Evolutionary conservation across 805 yeast genomes (phyloP), one percentile per base, ranked within the genome.

Genomic region (Lipomyces starkeyi): DNA sequence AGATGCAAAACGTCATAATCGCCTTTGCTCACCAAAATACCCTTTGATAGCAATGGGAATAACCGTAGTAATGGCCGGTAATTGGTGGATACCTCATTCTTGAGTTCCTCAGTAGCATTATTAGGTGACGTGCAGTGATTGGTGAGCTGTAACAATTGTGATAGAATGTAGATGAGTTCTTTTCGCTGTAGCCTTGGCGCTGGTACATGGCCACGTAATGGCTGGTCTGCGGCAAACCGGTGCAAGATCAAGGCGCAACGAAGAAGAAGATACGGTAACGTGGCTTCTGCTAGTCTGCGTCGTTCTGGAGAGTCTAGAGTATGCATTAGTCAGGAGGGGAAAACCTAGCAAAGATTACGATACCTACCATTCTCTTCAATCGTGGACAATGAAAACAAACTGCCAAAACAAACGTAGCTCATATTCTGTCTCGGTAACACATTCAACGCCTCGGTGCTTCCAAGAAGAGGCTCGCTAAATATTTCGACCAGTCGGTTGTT

Each of bases 171-270:
- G 2, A 71, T 47, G 17, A 93, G 74, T 76, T 93, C 98, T 5
- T 80, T 77, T 63, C 85, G 85, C 71, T 91, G 91, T 7, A 90
- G 77, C 53, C 84, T 82, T 0, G 94, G 85, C 17, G 90, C 80
- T 0, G 98, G 98, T 62, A 84, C 84, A 37, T 77, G 80, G 47
- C 87, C 85, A 5, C 88, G 75, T 13, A 93, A 78, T 40, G 82
- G 84, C 61, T 83, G 85, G 71, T 90, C 93, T 17, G 89, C 86
- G 6, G 90, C 80, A 69, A 86, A 88, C 67, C 89, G 85, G 64
- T 89, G 82, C 57, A 93, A 78, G 0, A 86, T 83, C 68, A 90
- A 82, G 0, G 90, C 86, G 32, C 85, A 79, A 54, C 97, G 81
- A 22, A 87, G 81, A 0, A 86, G 77, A 40, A 91, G 80, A 72